Percentiles rank a stretch among this genome's conserved stretches.
These are phyloP conservation scores for Leishmania martiniquensis DNA, from an alignment of 208 protist genomes.

Conservation along the genomic window DNA sequence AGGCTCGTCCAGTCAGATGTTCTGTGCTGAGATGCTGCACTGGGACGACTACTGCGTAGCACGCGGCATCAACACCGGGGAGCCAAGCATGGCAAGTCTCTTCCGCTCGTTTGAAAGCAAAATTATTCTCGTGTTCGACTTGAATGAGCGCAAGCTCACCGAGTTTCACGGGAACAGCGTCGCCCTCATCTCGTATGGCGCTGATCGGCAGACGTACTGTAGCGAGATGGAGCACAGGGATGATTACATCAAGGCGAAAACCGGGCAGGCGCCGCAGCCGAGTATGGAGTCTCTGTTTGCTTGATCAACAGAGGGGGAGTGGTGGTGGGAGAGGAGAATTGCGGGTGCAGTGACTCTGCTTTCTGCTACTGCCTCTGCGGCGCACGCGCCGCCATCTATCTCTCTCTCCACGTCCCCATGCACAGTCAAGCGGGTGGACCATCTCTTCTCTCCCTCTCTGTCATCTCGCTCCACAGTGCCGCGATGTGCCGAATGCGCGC, in stretches of 20 bases:
- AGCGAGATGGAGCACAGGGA: constrained; percentile 68
- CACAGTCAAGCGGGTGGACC: background rate
- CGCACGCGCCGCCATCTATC: background rate
- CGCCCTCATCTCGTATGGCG: constrained; percentile 19
- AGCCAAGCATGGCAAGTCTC: constrained; percentile 26
- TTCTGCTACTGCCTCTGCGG: background rate
- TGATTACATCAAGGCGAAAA: constrained; percentile 30
- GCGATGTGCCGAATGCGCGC: background rate
- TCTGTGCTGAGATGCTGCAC: constrained; percentile 75
- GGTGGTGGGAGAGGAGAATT: too few species aligned
- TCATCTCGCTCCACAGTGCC: too few species aligned
- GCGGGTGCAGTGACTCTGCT: background rate
- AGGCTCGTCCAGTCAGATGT: constrained; percentile 35
- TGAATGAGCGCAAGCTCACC: constrained; percentile 23
- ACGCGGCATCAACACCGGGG: constrained; percentile 28
- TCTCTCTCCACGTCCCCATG: background rate
- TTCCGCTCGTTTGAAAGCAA: constrained; percentile 29
- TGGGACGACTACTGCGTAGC: constrained; percentile 66
- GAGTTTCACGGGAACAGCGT: constrained; percentile 28
- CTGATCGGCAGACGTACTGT: constrained; percentile 38
- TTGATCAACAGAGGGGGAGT: background rate
- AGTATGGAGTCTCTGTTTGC: constrained; percentile 34
- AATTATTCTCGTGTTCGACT: constrained; percentile 25
- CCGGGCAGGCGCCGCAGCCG: constrained; percentile 14
- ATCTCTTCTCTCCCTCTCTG: background rate